Conservation (phyloP, 192 early-diverging fungal species). For the Backusella australiensis region DNA sequence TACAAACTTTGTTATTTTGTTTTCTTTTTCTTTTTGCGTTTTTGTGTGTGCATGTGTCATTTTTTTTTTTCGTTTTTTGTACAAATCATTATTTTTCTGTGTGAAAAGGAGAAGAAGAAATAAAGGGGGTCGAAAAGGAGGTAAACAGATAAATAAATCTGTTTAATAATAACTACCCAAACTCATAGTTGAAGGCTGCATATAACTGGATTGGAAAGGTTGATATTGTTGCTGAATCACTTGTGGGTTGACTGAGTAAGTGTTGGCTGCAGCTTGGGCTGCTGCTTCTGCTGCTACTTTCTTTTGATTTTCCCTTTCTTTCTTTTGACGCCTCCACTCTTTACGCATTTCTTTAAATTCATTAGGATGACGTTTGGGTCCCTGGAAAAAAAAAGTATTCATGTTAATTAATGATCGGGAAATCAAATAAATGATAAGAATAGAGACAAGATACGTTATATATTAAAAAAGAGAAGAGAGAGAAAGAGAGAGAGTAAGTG, state of each 20-base stretch:
- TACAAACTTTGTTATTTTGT: background rate
- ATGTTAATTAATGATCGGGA: background rate
- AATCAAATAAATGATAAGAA: background rate
- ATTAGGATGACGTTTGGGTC: constrained; percentile 53
- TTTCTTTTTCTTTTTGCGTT: background rate
- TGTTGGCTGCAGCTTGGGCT: background rate
- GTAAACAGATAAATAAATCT: background rate
- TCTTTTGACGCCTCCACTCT: constrained; percentile 52
- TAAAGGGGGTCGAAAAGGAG: background rate
- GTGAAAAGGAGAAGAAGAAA: background rate
- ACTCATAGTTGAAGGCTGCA: background rate
- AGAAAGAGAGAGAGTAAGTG: too few species aligned
- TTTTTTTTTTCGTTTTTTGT: background rate
- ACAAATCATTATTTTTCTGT: background rate
- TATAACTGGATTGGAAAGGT: background rate
- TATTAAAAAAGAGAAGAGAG: background rate
- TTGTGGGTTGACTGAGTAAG: background rate
- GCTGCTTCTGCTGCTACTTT: constrained; percentile 14
- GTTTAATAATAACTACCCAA: constrained; percentile 5
- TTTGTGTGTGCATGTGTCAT: background rate
- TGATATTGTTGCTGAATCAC: background rate
- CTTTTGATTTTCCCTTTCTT: constrained; percentile 35
- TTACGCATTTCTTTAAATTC: constrained; percentile 60
- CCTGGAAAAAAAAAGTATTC: constrained; percentile 15
- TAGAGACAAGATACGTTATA: background rate